Evolutionary conservation across 139 green algal species (phyloP).

Genomic region (Tetratostichococcus sp.): DNA sequence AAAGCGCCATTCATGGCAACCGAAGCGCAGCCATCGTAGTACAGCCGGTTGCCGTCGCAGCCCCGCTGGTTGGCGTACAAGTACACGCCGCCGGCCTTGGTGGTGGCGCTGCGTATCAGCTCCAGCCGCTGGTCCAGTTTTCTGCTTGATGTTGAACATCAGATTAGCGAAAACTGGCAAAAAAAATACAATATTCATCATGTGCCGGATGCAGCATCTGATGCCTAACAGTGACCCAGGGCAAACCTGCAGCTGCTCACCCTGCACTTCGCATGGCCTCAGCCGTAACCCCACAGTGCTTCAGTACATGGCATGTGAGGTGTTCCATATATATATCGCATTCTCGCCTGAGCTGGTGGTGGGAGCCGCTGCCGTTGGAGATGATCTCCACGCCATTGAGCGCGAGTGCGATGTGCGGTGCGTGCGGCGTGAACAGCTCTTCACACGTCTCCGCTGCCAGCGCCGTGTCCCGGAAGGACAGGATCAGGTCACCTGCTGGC

Average conservation of each 20-base stretch:
- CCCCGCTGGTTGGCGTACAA: conserved; percentile 97
- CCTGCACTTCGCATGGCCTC: background rate
- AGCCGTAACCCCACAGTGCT: too few relatives aligned
- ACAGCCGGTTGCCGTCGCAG: conserved; percentile 93
- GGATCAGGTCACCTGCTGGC: conserved; percentile 7
- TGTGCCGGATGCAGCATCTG: too few relatives aligned
- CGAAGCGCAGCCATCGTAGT: conserved; percentile 88
- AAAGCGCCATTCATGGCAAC: conserved; percentile 88
- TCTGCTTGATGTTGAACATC: background rate
- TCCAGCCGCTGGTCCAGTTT: conserved; percentile 87
- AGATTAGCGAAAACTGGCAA: too few relatives aligned
- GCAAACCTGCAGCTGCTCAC: too few relatives aligned
- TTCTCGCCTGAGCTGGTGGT: conserved; percentile 66
- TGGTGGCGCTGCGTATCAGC: conserved; percentile 77
- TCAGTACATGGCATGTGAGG: background rate
- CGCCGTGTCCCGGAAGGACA: conserved; percentile 52
- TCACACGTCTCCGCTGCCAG: conserved; percentile 89
- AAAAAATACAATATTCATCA: too few relatives aligned
- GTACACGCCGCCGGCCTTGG: conserved; percentile 92
- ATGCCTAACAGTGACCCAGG: too few relatives aligned
- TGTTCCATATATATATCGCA: background rate
- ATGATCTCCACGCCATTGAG: conserved; percentile 91
- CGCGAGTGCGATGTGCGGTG: conserved; percentile 71
- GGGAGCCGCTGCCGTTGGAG: conserved; percentile 86
- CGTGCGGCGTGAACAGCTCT: conserved; percentile 91